Conservation (phyloP, 352 stramenopile genomes). For the Saprolegnia diclina region DNA sequence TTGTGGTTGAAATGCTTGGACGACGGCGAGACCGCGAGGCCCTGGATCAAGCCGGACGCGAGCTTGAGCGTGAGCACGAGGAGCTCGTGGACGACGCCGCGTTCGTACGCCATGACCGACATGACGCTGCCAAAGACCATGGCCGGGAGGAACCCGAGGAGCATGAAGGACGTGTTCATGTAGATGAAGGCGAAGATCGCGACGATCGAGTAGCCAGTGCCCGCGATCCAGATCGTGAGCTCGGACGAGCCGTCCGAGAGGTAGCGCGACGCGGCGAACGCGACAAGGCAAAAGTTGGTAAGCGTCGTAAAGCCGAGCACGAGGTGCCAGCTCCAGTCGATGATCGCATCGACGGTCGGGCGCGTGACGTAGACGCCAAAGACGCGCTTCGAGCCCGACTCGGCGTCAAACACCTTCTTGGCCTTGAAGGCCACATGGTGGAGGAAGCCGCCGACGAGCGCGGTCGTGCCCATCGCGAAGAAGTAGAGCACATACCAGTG, state of each 20-base stretch:
- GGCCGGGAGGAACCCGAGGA: conserved; percentile 71
- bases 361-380: conserved; percentile 70
- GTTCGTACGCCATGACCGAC: conserved; percentile 72
- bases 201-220: conserved; percentile 56
- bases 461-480: conserved; percentile 72
- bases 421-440: conserved; percentile 80
- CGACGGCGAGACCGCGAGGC: conserved; percentile 70
- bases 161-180: conserved; percentile 79
- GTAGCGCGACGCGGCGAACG: conserved; percentile 68
- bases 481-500: conserved; percentile 85
- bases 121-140: conserved; percentile 73
- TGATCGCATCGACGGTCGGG: conserved; percentile 61
- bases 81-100: conserved; percentile 78
- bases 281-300: conserved; percentile 80
- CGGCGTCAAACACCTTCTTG: conserved; percentile 56
- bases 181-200: conserved; percentile 74
- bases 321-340: conserved; percentile 74
- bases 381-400: conserved; percentile 41
- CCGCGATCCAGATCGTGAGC: conserved; percentile 61
- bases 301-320: conserved; percentile 76
- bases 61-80: conserved; percentile 80
- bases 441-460: conserved; percentile 63
- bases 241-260: conserved; percentile 68
- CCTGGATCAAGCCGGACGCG: conserved; percentile 68
- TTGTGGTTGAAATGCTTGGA: conserved; percentile 87